These are phyloP conservation scores for Starmerella lactis-condensi DNA, from an alignment of 805 yeast species.

Conservation along the genomic window DNA sequence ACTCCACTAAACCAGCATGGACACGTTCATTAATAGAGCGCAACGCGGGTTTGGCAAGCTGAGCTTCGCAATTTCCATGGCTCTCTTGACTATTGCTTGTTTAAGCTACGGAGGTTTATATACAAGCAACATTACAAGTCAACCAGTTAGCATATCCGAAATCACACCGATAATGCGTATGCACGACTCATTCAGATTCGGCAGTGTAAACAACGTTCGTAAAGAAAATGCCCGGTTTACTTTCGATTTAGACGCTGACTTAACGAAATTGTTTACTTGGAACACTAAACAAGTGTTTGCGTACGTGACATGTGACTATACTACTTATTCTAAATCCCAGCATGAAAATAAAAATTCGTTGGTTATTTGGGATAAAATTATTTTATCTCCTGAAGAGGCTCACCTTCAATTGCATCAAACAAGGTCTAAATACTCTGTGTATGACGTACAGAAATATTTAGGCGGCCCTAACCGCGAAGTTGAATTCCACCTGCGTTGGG, in stretches of 20 bases:
- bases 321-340: conserved; percentile 20
- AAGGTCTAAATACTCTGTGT: conserved; percentile 63
- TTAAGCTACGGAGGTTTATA: conserved; percentile 17
- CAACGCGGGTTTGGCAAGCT: conserved; percentile 22
- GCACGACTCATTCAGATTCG: conserved; percentile 33
- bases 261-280: conserved; percentile 77
- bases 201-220: conserved; percentile 44
- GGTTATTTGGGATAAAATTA: conserved; percentile 81
- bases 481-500: conserved; percentile 60
- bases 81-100: conserved; percentile 19
- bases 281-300: conserved; percentile 92
- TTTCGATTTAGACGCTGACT: conserved; percentile 58
- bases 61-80: conserved; percentile 19
- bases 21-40: conserved; percentile 21
- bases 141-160: conserved; percentile 9
- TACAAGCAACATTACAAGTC: conserved; percentile 16
- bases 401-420: conserved; percentile 32
- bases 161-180: conserved; percentile 14
- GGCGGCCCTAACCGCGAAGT: conserved; percentile 38
- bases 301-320: conserved; percentile 78
- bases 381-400: conserved; percentile 42
- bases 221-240: conserved; percentile 57
- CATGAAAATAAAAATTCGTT: conserved; percentile 34
- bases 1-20: conserved; percentile 18
- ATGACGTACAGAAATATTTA: conserved; percentile 54